Conservation (phyloP, 805 yeast species). For the Barnettozyma californica region DNA sequence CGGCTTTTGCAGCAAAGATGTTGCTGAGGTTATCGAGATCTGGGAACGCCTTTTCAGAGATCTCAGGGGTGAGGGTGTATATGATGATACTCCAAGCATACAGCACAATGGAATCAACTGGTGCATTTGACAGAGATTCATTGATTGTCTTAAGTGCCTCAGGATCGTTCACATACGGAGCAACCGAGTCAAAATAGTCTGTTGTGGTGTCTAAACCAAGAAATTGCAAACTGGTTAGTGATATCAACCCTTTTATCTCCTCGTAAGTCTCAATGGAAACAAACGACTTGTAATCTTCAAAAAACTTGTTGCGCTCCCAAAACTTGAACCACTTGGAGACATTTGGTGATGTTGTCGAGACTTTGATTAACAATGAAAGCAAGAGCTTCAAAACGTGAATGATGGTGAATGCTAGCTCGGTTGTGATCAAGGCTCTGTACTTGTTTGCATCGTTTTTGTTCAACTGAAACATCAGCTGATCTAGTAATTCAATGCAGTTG, state of each 20-base stretch:
- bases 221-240: conserved; percentile 45
- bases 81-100: conserved; percentile 66
- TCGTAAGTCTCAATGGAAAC: conserved; percentile 16
- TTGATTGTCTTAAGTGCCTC: conserved; percentile 36
- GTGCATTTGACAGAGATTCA: conserved; percentile 31
- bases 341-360: conserved; percentile 30
- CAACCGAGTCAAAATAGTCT: conserved; percentile 34
- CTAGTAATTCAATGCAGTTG: conserved; percentile 18
- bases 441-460: conserved; percentile 10
- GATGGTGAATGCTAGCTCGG: conserved; percentile 31
- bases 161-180: conserved; percentile 38
- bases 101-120: conserved; percentile 43
- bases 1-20: conserved; percentile 25
- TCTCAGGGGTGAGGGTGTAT: conserved; percentile 41
- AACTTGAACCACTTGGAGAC: conserved; percentile 52
- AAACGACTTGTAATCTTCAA: conserved; percentile 13
- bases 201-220: conserved; percentile 51
- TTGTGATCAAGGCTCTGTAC: conserved; percentile 14
- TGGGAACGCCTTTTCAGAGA: conserved; percentile 36
- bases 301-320: conserved; percentile 32
- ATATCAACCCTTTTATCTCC: conserved; percentile 40
- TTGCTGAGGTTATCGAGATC: conserved; percentile 13
- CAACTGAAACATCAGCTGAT: conserved; percentile 1
- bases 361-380: conserved; percentile 36
- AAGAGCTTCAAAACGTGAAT: conserved; percentile 34